phyloP scores from a whole-genome alignment of 352 stramenopile species.

The Globisporangium spinosum region DNA sequence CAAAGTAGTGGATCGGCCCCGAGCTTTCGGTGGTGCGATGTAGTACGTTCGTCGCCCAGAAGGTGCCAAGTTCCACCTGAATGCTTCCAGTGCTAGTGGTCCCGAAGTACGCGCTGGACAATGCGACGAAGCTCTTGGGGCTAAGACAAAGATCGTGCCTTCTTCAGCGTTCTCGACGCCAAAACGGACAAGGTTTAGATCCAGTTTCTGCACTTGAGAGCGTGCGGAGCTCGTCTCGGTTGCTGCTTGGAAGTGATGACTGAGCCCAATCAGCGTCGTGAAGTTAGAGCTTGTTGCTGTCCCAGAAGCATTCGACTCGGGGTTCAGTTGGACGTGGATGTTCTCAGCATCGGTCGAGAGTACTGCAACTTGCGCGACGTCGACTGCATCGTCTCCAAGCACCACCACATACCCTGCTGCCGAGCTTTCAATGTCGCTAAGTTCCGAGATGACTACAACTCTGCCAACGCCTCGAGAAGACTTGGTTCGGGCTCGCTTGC shows the following conservation, averaged over 20 bases:
- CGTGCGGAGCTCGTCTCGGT: background rate
- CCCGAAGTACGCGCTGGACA: background rate
- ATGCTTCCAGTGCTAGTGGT: background rate
- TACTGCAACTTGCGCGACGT: no score
- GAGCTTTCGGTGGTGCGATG: no score
- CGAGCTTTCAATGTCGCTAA: no score
- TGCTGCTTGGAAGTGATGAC: background rate
- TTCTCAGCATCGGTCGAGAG: no score
- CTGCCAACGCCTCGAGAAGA: background rate
- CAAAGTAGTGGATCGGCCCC: no score
- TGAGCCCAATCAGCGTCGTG: no score
- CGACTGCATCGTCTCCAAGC: no score
- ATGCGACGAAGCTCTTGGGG: background rate
- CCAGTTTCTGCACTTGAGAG: background rate
- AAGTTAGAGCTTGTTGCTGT: no score
- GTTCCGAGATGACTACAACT: no score
- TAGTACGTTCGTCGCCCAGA: background rate
- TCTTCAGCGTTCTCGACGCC: background rate
- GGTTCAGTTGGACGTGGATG: no score
- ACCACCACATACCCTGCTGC: background rate
- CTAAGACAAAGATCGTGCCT: background rate
- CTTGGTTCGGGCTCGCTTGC: background rate
- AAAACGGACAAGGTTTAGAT: no score
- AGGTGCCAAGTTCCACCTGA: background rate
- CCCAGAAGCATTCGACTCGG: no score